phyloP scores from a whole-genome alignment of 768 basidiomycete genomes.

The Amanita phalloides region DNA sequence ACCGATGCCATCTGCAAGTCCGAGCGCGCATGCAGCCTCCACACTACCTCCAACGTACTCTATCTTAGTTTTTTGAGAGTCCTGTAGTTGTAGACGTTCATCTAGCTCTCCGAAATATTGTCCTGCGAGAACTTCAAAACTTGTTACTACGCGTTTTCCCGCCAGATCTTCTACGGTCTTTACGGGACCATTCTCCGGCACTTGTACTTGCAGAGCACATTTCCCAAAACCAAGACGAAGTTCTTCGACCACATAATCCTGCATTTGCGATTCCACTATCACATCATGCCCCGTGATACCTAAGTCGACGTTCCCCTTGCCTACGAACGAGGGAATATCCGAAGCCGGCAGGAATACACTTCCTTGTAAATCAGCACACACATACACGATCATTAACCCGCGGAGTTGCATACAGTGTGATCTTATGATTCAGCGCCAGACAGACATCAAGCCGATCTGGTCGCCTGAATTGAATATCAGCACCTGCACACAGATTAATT shows the following conservation, averaged over 20 bases:
- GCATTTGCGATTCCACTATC: conserved; percentile 83
- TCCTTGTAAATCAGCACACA: conserved; percentile 3
- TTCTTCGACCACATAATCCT: conserved; percentile 63
- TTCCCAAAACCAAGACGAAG: conserved; percentile 88
- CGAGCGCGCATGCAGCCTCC: conserved; percentile 94
- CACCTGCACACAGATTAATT: conserved; percentile 39
- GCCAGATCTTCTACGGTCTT: conserved; percentile 70
- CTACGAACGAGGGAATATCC: conserved; percentile 98
- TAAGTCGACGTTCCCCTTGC: conserved; percentile 91
- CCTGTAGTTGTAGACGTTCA: conserved; percentile 35
- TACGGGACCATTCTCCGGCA: conserved; percentile 65
- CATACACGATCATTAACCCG: neutral
- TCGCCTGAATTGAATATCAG: conserved; percentile 91
- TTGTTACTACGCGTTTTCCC: conserved; percentile 90
- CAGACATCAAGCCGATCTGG: conserved; percentile 85
- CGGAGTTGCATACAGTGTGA: conserved; percentile 67
- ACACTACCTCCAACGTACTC: conserved; percentile 98
- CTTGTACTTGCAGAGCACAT: conserved; percentile 84
- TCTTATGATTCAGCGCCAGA: conserved; percentile 86
- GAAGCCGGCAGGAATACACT: conserved; percentile 95
- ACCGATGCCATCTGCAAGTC: conserved; percentile 96
- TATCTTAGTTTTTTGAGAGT: conserved; percentile 60
- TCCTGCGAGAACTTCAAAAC: conserved; percentile 82
- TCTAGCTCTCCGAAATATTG: conserved; percentile 70
- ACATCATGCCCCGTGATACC: conserved; percentile 99